These are phyloP conservation scores for Penicillium mononematosum DNA, from an alignment of 495 filamentous ascomycete genomes.

Conservation along the genomic window DNA sequence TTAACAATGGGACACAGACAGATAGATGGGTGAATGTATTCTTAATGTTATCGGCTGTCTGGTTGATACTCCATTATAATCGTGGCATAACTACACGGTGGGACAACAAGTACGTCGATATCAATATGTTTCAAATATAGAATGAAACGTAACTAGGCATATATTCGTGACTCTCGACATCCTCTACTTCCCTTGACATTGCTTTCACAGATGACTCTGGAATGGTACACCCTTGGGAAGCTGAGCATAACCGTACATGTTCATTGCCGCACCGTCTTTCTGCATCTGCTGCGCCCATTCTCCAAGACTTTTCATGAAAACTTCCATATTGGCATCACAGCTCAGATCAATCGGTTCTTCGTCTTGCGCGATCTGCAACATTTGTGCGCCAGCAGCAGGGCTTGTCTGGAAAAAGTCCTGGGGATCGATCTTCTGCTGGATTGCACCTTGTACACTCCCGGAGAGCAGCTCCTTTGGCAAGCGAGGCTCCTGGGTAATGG, in stretches of 20 bases:
- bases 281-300: constrained; percentile 7
- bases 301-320: constrained; percentile 3
- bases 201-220: background rate
- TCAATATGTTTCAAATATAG: background rate
- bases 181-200: background rate
- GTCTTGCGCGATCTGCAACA: constrained; percentile 15
- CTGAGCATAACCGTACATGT: background rate
- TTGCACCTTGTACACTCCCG: constrained; percentile 43
- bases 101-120: background rate
- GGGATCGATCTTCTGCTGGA: constrained; percentile 46
- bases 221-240: background rate
- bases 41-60: background rate
- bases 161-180: background rate
- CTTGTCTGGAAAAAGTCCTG: constrained; percentile 47
- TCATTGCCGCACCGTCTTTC: background rate
- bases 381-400: constrained; percentile 33
- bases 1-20: background rate
- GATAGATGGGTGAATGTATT: background rate
- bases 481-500: constrained; percentile 51
- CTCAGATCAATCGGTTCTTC: constrained; percentile 19
- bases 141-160: background rate
- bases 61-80: background rate
- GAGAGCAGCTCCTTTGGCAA: constrained; percentile 51
- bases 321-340: constrained; percentile 10
- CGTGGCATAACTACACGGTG: background rate